Evolutionary conservation across 305 asterid species (phyloP).

Genomic region (Ilex paraguariensis): DNA sequence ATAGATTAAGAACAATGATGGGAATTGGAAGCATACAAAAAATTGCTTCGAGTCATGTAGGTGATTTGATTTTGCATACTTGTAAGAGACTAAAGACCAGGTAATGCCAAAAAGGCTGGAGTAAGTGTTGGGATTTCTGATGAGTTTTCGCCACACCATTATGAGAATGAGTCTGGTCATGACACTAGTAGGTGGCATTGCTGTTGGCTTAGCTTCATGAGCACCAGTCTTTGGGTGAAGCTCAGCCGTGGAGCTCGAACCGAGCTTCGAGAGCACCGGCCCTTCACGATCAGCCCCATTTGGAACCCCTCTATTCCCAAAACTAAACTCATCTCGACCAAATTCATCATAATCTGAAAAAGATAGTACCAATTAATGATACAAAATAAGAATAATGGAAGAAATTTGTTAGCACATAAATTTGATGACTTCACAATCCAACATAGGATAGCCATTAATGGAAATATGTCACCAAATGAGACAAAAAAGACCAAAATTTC

Average conservation of each 20-base stretch:
- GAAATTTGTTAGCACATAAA: neutral
- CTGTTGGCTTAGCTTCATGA: conserved; percentile 43
- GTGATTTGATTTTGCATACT: conserved; percentile 26
- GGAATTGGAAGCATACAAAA: neutral
- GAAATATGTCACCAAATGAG: conserved; percentile 8
- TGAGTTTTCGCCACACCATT: conserved; percentile 95
- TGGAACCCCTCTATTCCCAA: conserved; percentile 55
- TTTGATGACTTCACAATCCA: no score
- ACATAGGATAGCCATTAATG: no score
- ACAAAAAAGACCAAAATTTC: conserved; percentile 34
- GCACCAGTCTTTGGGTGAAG: conserved; percentile 56
- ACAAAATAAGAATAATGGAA: no score
- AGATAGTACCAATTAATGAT: no score
- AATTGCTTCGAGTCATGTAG: neutral
- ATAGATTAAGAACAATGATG: neutral
- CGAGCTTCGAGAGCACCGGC: conserved; percentile 76
- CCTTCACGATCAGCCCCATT: conserved; percentile 61
- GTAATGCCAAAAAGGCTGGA: conserved; percentile 80
- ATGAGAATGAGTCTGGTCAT: conserved; percentile 85
- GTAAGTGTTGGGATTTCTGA: conserved; percentile 85
- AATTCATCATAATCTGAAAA: conserved; percentile 73
- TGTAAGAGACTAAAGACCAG: conserved; percentile 86
- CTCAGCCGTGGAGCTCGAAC: conserved; percentile 84
- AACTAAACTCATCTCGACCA: conserved; percentile 81
- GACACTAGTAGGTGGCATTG: conserved; percentile 92